Conservation (phyloP, 2,329 filamentous ascomycete species). For the Cladosporium sp. region DNA sequence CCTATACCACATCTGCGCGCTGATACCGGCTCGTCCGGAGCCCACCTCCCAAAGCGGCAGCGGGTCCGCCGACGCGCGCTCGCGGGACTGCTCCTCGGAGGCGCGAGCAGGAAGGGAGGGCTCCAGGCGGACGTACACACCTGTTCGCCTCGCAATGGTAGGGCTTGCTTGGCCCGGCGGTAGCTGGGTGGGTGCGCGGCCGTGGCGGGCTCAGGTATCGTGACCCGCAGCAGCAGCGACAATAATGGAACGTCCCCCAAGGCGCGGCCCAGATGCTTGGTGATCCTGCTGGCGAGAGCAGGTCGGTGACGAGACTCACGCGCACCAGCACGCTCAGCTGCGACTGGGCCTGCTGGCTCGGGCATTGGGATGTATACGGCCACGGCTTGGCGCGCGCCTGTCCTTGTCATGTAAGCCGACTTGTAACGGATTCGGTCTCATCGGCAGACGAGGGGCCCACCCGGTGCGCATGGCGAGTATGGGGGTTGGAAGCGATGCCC, state of each 20-base stretch:
- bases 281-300: slow-evolving; percentile 8
- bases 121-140: background rate
- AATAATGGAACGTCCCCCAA: background rate
- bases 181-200: slow-evolving; percentile 1
- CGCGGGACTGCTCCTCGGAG: slow-evolving; percentile 5
- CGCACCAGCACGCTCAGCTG: background rate
- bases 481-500: slow-evolving; percentile 8
- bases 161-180: slow-evolving; percentile 5
- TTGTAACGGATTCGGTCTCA: slow-evolving; percentile 10
- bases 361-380: background rate
- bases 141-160: background rate
- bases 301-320: background rate
- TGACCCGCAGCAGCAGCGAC: background rate
- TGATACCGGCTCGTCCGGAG: background rate
- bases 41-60: background rate
- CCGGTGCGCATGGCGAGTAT: slow-evolving; percentile 4
- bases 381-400: slow-evolving; percentile 9
- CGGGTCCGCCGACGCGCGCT: slow-evolving; percentile 1
- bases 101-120: slow-evolving; percentile 1
- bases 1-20: too few species aligned
- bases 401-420: slow-evolving; percentile 11
- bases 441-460: slow-evolving; percentile 9
- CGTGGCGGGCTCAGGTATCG: background rate
- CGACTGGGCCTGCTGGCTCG: slow-evolving; percentile 6
- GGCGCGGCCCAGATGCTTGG: slow-evolving; percentile 10